Conservation (phyloP, 192 early-diverging fungal genomes). For the Chytriomyces hyalinus region DNA sequence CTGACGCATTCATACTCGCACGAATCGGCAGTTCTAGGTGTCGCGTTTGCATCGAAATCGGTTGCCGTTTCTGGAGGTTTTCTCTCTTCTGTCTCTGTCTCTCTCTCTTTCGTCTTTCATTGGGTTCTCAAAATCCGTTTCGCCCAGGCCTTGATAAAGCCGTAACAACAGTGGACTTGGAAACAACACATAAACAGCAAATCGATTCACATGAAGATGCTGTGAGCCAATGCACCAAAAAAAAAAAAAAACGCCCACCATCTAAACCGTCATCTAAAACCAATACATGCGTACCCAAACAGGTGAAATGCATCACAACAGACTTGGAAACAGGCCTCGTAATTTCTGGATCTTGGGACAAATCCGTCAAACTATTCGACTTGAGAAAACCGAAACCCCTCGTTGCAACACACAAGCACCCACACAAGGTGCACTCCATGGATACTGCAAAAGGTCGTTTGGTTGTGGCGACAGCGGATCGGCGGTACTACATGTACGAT, state of each 20-base stretch:
- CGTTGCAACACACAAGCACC: conserved; percentile 58
- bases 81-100: conserved; percentile 39
- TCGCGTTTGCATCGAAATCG: conserved; percentile 68
- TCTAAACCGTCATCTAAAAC: no score
- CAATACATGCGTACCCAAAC: no score
- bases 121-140: neutral
- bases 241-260: no score
- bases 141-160: conserved; percentile 20
- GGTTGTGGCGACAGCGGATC: conserved; percentile 81
- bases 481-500: conserved; percentile 84
- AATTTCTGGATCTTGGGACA: conserved; percentile 94
- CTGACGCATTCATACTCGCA: conserved; percentile 64
- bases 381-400: conserved; percentile 53
- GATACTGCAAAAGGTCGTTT: conserved; percentile 72
- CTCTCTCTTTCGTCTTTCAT: conserved; percentile 63
- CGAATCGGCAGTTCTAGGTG: conserved; percentile 77
- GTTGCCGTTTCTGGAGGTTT: conserved; percentile 73
- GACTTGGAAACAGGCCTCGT: conserved; percentile 41
- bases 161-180: conserved; percentile 54
- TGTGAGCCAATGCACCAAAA: no score
- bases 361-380: conserved; percentile 80
- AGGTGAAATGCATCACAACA: conserved; percentile 46
- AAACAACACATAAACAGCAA: conserved; percentile 56
- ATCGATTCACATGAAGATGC: conserved; percentile 70
- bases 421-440: conserved; percentile 85